Conservation (phyloP, 164 flowering plant species). For the Brasenia schreberi region DNA sequence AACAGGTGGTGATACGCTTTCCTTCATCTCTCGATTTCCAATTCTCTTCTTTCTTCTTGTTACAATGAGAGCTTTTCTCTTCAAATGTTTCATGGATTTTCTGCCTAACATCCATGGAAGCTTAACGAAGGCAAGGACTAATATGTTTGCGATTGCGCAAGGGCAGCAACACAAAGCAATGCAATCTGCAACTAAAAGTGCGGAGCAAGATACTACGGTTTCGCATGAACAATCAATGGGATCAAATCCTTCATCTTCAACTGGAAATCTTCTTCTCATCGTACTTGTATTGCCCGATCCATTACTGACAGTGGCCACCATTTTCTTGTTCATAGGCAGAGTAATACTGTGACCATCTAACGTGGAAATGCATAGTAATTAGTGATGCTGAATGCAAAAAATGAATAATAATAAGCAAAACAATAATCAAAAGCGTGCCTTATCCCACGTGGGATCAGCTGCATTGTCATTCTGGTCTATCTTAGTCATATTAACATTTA, state of each 20-base stretch:
- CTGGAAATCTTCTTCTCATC: not conserved
- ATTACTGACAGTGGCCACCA: not conserved
- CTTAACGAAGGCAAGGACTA: slow-evolving; percentile 48
- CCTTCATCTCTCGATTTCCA: slow-evolving; percentile 6
- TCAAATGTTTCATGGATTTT: slow-evolving; percentile 32
- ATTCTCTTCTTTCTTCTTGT: slow-evolving; percentile 6
- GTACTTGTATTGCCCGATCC: not conserved
- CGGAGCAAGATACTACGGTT: slow-evolving; percentile 45
- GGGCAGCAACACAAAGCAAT: slow-evolving; percentile 91
- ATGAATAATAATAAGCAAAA: too few species aligned
- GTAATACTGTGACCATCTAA: too few species aligned
- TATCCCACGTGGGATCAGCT: too few species aligned
- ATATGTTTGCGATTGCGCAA: slow-evolving; percentile 43
- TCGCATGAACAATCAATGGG: slow-evolving; percentile 7
- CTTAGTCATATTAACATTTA: too few species aligned
- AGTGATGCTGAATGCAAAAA: too few species aligned
- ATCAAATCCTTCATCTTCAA: slow-evolving; percentile 2
- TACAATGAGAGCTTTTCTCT: slow-evolving; percentile 12
- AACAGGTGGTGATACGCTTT: slow-evolving; percentile 2
- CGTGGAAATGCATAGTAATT: too few species aligned
- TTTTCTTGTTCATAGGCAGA: not conserved
- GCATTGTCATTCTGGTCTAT: too few species aligned
- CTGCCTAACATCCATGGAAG: slow-evolving; percentile 53
- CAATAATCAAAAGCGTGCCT: too few species aligned
- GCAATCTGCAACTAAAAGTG: slow-evolving; percentile 53